phyloP scores from a whole-genome alignment of 768 basidiomycete genomes.

The Phylloporus arenicola region DNA sequence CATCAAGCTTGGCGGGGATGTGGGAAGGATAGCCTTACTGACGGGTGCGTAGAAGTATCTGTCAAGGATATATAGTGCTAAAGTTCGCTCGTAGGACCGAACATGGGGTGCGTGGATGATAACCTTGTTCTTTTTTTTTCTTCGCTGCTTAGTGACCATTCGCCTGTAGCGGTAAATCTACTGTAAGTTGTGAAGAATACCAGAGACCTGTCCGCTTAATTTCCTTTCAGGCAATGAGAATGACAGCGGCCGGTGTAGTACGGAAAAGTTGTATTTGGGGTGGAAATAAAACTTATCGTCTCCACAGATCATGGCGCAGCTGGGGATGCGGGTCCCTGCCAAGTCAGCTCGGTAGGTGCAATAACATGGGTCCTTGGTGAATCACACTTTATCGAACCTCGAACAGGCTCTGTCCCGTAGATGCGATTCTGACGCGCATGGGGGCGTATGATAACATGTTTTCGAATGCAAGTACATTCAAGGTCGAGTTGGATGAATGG shows the following conservation, averaged over 20 bases:
- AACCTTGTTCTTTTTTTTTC: background rate
- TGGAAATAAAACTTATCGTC: slow-evolving; percentile 4
- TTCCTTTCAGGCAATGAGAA: slow-evolving; percentile 66
- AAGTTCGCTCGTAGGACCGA: slow-evolving; percentile 50
- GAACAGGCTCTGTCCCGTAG: slow-evolving; percentile 76
- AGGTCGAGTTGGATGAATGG: slow-evolving; percentile 98
- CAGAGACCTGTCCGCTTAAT: background rate
- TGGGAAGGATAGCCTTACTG: slow-evolving; percentile 72
- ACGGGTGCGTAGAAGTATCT: slow-evolving; percentile 54
- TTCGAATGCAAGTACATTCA: slow-evolving; percentile 91
- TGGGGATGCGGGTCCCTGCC: slow-evolving; percentile 95
- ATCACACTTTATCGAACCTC: slow-evolving; percentile 3
- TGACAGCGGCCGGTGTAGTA: slow-evolving; percentile 92
- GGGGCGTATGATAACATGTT: slow-evolving; percentile 99
- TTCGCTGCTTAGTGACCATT: background rate
- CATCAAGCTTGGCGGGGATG: slow-evolving; percentile 74
- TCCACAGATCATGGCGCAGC: slow-evolving; percentile 79
- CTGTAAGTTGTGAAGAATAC: slow-evolving; percentile 36
- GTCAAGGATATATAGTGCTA: background rate
- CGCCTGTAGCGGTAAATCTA: slow-evolving; percentile 65
- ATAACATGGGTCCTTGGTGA: background rate
- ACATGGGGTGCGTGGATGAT: slow-evolving; percentile 67
- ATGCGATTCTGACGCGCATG: slow-evolving; percentile 94
- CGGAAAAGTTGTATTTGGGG: slow-evolving; percentile 17
- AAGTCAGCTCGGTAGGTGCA: slow-evolving; percentile 58